Conservation (phyloP, 257 asterid genomes). For the Catharanthus roseus region DNA sequence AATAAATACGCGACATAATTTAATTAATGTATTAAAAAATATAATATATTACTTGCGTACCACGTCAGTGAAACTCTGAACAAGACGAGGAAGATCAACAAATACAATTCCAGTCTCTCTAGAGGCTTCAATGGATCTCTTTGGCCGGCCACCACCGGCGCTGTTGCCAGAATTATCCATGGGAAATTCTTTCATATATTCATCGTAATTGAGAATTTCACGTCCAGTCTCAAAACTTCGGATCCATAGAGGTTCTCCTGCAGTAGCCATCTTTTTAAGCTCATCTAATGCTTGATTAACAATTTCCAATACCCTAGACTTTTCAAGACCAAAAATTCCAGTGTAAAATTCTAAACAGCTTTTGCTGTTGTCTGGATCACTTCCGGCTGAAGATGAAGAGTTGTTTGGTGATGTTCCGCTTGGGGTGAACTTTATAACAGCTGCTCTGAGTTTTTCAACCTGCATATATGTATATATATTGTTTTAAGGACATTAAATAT, state of each 20-base stretch:
- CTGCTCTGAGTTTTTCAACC: slow-evolving; percentile 61
- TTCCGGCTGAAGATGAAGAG: slow-evolving; percentile 45
- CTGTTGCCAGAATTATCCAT: slow-evolving; percentile 13
- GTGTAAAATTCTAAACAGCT: slow-evolving; percentile 36
- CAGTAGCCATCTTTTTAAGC: slow-evolving; percentile 56
- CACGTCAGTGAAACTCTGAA: slow-evolving; percentile 69
- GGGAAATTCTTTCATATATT: slow-evolving; percentile 48
- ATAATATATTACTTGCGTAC: slow-evolving; percentile 25
- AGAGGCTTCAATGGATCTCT: slow-evolving; percentile 67
- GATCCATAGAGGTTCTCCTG: slow-evolving; percentile 69
- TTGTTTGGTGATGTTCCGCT: slow-evolving; percentile 50
- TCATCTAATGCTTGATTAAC: slow-evolving; percentile 51
- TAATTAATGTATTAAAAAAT: not conserved
- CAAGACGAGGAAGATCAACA: slow-evolving; percentile 55
- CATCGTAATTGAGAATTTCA: slow-evolving; percentile 83
- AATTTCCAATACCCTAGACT: slow-evolving; percentile 39
- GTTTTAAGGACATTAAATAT: not conserved
- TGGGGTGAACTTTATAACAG: slow-evolving; percentile 32
- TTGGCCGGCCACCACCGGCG: slow-evolving; percentile 29
- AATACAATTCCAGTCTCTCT: slow-evolving; percentile 57
- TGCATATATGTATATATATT: no score
- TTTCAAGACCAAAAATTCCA: slow-evolving; percentile 40
- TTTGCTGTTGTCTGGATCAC: slow-evolving; percentile 43
- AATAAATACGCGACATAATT: no score
- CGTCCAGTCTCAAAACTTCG: slow-evolving; percentile 72